These are phyloP conservation scores for Pseudonitzschia multiseries DNA, from an alignment of 108 stramenopile genomes.

Conservation along the genomic window DNA sequence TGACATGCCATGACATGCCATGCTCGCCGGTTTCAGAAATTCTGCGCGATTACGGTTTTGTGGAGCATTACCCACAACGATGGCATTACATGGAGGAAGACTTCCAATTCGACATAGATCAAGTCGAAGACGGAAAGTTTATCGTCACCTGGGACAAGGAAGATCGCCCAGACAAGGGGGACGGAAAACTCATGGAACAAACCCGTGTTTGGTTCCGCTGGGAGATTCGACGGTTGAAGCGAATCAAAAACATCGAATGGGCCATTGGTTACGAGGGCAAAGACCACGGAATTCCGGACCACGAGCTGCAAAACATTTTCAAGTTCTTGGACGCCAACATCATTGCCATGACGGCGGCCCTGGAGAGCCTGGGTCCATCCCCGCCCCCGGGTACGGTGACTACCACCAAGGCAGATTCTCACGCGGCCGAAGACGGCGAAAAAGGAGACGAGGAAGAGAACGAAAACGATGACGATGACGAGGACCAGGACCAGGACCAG, in stretches of 20 bases:
- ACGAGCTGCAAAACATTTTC: conserved; percentile 33
- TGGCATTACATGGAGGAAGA: conserved; percentile 53
- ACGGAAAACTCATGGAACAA: conserved; percentile 14
- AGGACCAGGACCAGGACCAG: no score
- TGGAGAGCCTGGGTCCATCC: conserved; percentile 15
- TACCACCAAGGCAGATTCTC: conserved; percentile 12
- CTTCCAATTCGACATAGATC: conserved; percentile 36
- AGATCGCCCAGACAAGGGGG: conserved; percentile 16
- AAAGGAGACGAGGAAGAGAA: conserved; percentile 10
- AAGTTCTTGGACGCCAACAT: conserved; percentile 30
- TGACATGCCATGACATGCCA: no score
- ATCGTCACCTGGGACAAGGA: conserved; percentile 21
- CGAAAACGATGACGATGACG: conserved; percentile 8
- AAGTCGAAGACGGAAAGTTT: conserved; percentile 27
- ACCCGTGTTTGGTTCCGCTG: conserved; percentile 18
- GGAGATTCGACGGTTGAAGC: conserved; percentile 27
- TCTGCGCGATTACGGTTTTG: conserved; percentile 64
- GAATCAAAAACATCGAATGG: conserved; percentile 19
- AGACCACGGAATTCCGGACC: conserved; percentile 27
- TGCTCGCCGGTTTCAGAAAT: conserved; percentile 51
- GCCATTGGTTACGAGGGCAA: neutral
- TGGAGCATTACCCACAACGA: conserved; percentile 64
- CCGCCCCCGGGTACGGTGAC: conserved; percentile 3
- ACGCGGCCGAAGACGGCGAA: neutral
- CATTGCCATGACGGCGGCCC: conserved; percentile 28